Evolutionary conservation across 495 filamentous ascomycete genomes (phyloP).

Genomic region (Talaromyces ruber): DNA sequence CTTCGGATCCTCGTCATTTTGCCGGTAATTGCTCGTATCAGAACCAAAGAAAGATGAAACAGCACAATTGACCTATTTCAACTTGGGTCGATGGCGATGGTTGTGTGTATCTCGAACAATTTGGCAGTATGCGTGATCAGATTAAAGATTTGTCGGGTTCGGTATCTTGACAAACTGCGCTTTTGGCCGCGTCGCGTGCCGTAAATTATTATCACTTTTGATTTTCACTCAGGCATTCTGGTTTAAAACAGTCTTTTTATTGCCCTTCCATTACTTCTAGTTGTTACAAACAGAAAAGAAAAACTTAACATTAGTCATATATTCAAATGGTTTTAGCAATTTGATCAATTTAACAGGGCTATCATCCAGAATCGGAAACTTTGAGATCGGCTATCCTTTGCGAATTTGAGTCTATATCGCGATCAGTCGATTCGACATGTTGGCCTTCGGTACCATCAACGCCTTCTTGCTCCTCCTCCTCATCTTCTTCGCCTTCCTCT

Average conservation of each 20-base stretch:
- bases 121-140: neutral
- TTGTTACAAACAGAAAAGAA: neutral
- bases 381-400: slow-evolving; percentile 22
- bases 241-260: too few species aligned
- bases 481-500: slow-evolving; percentile 11
- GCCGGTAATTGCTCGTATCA: neutral
- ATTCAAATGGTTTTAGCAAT: neutral
- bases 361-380: slow-evolving; percentile 19
- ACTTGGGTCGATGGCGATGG: neutral
- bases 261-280: too few species aligned
- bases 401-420: slow-evolving; percentile 23
- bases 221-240: neutral
- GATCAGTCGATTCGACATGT: slow-evolving; percentile 13
- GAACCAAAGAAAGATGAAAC: neutral
- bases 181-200: slow-evolving; percentile 31
- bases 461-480: slow-evolving; percentile 18
- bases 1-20: neutral
- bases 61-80: neutral
- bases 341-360: neutral
- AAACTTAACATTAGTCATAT: neutral
- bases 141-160: slow-evolving; percentile 7
- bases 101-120: neutral
- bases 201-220: slow-evolving; percentile 11
- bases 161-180: slow-evolving; percentile 16
- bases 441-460: slow-evolving; percentile 7